A percentile compares a stretch with the other conserved stretches of the same genome.
These are phyloP conservation scores for Cryptosporidium sp. DNA, from an alignment of 169 alveolate species.

Conservation along the genomic window DNA sequence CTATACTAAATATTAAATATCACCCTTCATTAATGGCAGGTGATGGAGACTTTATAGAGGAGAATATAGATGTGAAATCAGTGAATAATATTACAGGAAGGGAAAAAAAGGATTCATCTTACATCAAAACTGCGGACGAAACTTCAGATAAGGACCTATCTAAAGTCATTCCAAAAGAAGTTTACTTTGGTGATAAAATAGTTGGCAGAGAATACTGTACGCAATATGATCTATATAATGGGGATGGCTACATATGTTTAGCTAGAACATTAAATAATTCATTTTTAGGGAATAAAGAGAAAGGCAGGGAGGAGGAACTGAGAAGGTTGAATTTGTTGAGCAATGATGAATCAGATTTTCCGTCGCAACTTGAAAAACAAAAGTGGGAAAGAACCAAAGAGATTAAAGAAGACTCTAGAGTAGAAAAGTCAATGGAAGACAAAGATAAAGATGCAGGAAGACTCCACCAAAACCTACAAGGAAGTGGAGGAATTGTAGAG, in stretches of 20 bases:
- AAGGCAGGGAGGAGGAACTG: conserved; percentile 13
- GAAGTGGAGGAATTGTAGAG: conserved; percentile 47
- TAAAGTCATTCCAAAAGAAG: conserved; percentile 37
- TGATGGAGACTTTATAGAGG: background rate
- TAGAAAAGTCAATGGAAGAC: background rate
- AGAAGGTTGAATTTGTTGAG: background rate
- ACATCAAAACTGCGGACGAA: background rate
- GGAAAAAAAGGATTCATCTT: background rate
- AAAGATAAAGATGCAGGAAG: background rate
- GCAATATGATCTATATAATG: conserved; percentile 30
- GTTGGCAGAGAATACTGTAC: background rate
- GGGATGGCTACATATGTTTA: conserved; percentile 51
- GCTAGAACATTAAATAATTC: conserved; percentile 15
- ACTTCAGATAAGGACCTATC: background rate
- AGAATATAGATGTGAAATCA: background rate
- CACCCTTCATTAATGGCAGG: background rate
- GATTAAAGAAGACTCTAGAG: background rate
- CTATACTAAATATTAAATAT: conserved; percentile 20
- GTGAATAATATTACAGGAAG: background rate
- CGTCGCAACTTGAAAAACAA: background rate
- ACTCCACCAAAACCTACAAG: background rate
- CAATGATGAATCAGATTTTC: background rate
- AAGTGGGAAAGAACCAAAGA: background rate
- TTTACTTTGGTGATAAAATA: conserved; percentile 48
- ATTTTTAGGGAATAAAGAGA: background rate